Conservation (phyloP, 1,284 basidiomycete species). For the Phlebopus sp. region DNA sequence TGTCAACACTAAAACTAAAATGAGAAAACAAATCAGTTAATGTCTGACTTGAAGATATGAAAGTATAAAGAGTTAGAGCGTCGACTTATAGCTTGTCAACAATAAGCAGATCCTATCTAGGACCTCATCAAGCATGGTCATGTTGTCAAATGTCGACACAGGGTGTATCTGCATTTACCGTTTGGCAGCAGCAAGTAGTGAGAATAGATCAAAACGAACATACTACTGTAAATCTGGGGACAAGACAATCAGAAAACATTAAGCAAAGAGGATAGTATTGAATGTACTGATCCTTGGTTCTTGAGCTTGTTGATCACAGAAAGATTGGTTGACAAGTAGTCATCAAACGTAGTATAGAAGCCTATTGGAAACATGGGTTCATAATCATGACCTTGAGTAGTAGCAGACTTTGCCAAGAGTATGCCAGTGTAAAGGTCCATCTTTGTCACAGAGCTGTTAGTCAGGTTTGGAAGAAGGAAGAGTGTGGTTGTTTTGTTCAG, state of each 20-base stretch:
- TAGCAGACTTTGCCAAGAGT: slow-evolving; percentile 53
- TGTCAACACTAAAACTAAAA: too few species aligned
- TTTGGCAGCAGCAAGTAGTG: slow-evolving; percentile 42
- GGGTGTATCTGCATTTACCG: slow-evolving; percentile 60
- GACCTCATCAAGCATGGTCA: slow-evolving; percentile 53
- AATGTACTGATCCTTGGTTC: slow-evolving; percentile 60
- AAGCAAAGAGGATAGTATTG: too few species aligned
- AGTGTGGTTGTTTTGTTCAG: too few species aligned
- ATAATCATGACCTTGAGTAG: slow-evolving; percentile 47
- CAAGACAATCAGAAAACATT: too few species aligned
- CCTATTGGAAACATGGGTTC: slow-evolving; percentile 68
- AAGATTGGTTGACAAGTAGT: too few species aligned
- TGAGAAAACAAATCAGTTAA: too few species aligned
- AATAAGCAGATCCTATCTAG: slow-evolving; percentile 69
- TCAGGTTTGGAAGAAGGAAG: too few species aligned
- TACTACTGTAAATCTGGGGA: slow-evolving; percentile 24
- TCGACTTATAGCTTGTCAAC: too few species aligned
- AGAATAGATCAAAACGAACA: slow-evolving; percentile 1
- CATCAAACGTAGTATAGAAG: slow-evolving; percentile 67
- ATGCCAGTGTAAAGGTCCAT: too few species aligned
- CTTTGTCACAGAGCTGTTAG: too few species aligned
- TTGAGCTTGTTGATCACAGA: slow-evolving; percentile 56
- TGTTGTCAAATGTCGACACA: slow-evolving; percentile 39
- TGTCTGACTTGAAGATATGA: too few species aligned
- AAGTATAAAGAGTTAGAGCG: too few species aligned